Base-by-base conservation (phyloP, 306 rosid genomes). In the Potentilla sterilis region DNA sequence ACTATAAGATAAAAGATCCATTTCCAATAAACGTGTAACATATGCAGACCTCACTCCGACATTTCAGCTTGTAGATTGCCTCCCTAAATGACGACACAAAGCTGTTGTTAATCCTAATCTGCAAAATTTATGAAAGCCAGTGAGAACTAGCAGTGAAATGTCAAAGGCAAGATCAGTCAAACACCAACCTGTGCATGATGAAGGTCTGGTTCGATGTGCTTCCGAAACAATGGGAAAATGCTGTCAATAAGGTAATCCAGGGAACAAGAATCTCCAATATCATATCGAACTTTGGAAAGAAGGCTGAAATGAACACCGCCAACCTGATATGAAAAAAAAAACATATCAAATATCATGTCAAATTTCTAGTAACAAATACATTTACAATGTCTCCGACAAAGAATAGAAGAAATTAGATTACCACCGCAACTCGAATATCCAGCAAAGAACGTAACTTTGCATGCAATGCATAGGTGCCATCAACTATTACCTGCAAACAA, bases 381-480 rank as follows among this genome's bases (percentile, higher is more conserved):
- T 62, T 67, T 63, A 67, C 18, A 34, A 78, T 80, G 76, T 61
- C 68, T 47, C 21, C 0, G 52, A 70, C 28, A 44, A 51, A 62
- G 9, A 65, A 67, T 51, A 63, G 49, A 24, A 57, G 24, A 44
- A n/a, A 79, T 61, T 64, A 69, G 52, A 42, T 69, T 83, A 96
- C 98, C 97, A 96, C 99, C 72, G 99, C 99, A 79, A 96, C 99
- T 76, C 99, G 96, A 89, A 96, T 92, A 87, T 96, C 99, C 80
- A 96, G 89, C 87, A 89, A 82, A 79, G 99, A 96, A 75, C 99
- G 97, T 82, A 96, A 77, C 84, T 89, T 96, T 69, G 99, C 96
- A 85, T 96, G 98, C 72, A 95, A 85, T 64, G 99, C 98, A 79
- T 92, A 92, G 70, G 99, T 89, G 61, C 99, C 99, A 79, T 96